Base-by-base conservation (phyloP, 1,284 basidiomycete species). In the Cryptococcus deneoformans region DNA sequence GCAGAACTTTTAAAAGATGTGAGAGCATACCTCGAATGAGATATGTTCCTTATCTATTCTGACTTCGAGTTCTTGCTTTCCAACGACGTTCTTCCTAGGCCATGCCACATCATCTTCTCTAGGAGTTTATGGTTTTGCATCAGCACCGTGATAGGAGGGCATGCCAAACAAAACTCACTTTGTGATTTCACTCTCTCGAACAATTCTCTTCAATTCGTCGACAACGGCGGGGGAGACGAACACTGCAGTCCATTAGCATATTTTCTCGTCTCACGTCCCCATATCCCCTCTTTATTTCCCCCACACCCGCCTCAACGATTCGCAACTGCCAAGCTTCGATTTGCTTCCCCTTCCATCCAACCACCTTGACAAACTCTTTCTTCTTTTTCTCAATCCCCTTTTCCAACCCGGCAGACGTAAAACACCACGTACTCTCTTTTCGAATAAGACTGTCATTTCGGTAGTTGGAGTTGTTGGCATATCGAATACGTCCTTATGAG, bases 391-490 rank as follows among this genome's bases (percentile, higher is more conserved):
- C 35, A 7, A 29, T 29, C 29, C 29, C 29, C 29, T 4, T 29
- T 29, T 4, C 29, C 29, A 29, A 29, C 29, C 29, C 29, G 4
- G 29, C 29, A 29, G 29, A 29, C 29, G 29, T 4, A 29, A 29
- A 29, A 29, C 29, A 29, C 4, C 29, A 83, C 92, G 70, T 68
- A 96, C 94, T 95, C 79, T 99, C 96, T 89, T 98, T 98, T 60
- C 94, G 85, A 75, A 99, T 97, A 55, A 99, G 80, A 74, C 88
- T 90, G 79, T 99, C 96, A 71, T 97, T 98, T 49, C 95, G 83
- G 80, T 99, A 99, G 79, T 99, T 99, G 20, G 93, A 97, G 83
- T 99, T 99, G 83, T 99, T 97, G 61, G 96, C 95, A 76, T 99
- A 99, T 67, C 95, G 86, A 63, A 99, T 83, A 58, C 95, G 87